Conservation (phyloP, 768 basidiomycete genomes). For the Cystoderma amianthinum region DNA sequence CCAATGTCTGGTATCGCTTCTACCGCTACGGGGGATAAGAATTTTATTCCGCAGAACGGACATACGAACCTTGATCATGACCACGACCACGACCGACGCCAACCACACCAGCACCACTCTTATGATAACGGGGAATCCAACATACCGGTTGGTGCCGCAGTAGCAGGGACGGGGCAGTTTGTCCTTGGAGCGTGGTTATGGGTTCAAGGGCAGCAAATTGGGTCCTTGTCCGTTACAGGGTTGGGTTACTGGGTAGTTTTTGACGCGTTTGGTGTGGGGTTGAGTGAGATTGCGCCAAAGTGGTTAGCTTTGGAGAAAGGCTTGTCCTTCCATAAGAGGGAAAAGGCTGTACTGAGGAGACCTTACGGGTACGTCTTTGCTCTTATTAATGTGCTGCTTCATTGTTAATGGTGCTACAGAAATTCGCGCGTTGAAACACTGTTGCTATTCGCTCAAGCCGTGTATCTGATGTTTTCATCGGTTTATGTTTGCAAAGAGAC, state of each 20-base stretch:
- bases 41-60: background rate
- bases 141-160: conserved; percentile 13
- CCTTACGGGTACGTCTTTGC: conserved; percentile 31
- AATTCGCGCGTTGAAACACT: conserved; percentile 64
- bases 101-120: background rate
- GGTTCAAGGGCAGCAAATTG: conserved; percentile 84
- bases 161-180: conserved; percentile 40
- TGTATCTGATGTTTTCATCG: conserved; percentile 91
- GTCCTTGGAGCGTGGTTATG: conserved; percentile 70
- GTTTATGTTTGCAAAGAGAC: conserved; percentile 98
- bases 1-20: conserved; percentile 39
- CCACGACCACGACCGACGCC: background rate
- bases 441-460: conserved; percentile 79
- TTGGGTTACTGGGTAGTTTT: conserved; percentile 97
- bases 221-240: conserved; percentile 83
- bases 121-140: conserved; percentile 3
- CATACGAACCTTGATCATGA: background rate
- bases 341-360: conserved; percentile 52
- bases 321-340: conserved; percentile 10
- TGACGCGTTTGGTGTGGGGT: conserved; percentile 76
- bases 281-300: conserved; percentile 37
- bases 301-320: conserved; percentile 26
- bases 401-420: conserved; percentile 26
- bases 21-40: conserved; percentile 5
- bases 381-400: background rate